Conservation (phyloP, 2,329 filamentous ascomycete genomes). For the Sodiomyces alkalinus region DNA sequence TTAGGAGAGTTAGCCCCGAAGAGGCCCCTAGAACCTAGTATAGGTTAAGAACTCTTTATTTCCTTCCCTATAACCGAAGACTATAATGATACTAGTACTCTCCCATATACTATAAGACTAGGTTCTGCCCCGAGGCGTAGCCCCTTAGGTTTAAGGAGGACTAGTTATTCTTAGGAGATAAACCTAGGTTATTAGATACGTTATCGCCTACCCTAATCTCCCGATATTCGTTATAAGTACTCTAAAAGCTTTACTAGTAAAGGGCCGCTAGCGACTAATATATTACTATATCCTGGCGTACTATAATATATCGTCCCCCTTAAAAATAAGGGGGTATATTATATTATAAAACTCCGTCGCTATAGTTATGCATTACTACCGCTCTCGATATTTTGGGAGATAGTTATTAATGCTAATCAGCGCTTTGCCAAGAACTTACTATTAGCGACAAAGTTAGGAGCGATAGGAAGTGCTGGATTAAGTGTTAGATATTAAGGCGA, state of each 20-base stretch:
- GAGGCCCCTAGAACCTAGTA: background rate
- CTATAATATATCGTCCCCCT: too few relatives aligned
- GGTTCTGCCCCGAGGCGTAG: constrained; percentile 1
- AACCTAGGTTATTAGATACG: constrained; percentile 17
- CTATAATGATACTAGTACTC: background rate
- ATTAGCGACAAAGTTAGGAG: constrained; percentile 81
- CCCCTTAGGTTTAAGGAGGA: too few relatives aligned
- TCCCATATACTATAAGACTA: background rate
- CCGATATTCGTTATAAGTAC: constrained; percentile 1
- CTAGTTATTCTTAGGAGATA: constrained; percentile 21
- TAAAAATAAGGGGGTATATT: background rate
- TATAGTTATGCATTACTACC: constrained; percentile 34
- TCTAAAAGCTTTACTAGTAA: too few relatives aligned
- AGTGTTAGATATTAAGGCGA: constrained; percentile 13
- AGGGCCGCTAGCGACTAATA: too few relatives aligned
- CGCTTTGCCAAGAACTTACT: too few relatives aligned
- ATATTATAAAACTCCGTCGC: background rate
- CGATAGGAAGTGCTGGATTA: constrained; percentile 56
- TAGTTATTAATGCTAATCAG: too few relatives aligned
- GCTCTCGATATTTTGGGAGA: constrained; percentile 34
- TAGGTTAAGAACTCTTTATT: background rate
- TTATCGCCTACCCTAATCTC: constrained; percentile 8
- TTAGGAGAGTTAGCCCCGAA: background rate
- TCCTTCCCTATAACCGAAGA: constrained; percentile 6
- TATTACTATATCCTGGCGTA: too few relatives aligned